A percentile compares a stretch with the other conserved stretches of the same genome.
phyloP scores from a whole-genome alignment of 352 stramenopile genomes.

The Pythium myriotylum region DNA sequence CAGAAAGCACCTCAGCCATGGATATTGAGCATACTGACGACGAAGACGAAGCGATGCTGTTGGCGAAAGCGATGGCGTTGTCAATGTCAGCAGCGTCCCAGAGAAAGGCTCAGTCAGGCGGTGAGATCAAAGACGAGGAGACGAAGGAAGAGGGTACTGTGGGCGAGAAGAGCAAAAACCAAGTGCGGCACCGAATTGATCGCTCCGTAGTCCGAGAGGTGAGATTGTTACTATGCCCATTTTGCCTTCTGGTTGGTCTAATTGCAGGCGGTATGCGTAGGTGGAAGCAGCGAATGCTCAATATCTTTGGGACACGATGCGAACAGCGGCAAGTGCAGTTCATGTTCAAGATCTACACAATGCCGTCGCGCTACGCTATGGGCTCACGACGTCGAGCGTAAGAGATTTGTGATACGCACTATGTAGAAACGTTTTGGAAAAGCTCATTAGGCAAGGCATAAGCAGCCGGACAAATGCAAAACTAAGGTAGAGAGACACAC shows the following conservation, averaged over 20 bases:
- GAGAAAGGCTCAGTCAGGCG: slow-evolving; percentile 36
- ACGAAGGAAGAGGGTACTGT: slow-evolving; percentile 29
- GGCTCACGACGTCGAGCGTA: slow-evolving; percentile 22
- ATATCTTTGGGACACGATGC: slow-evolving; percentile 57
- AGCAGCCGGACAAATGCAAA: neutral
- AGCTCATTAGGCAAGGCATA: slow-evolving; percentile 13
- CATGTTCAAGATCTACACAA: slow-evolving; percentile 73
- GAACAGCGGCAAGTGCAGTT: slow-evolving; percentile 49
- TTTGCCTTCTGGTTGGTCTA: too few species aligned
- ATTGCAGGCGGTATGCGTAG: too few species aligned
- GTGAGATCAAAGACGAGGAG: slow-evolving; percentile 49
- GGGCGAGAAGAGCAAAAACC: neutral
- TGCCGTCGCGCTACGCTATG: slow-evolving; percentile 53
- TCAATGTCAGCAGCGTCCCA: slow-evolving; percentile 82
- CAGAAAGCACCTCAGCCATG: slow-evolving; percentile 23
- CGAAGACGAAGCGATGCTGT: slow-evolving; percentile 85
- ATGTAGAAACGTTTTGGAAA: neutral
- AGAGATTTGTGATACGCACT: neutral
- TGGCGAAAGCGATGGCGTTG: slow-evolving; percentile 87
- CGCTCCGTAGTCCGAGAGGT: slow-evolving; percentile 65
- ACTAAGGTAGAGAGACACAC: slow-evolving; percentile 11
- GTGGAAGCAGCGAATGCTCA: slow-evolving; percentile 68
- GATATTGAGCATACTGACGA: slow-evolving; percentile 29
- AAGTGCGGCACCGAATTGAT: slow-evolving; percentile 28
- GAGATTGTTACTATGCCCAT: slow-evolving; percentile 7